Base-by-base conservation (phyloP, 179 eudicot genomes). In the Spergularia azorica region DNA sequence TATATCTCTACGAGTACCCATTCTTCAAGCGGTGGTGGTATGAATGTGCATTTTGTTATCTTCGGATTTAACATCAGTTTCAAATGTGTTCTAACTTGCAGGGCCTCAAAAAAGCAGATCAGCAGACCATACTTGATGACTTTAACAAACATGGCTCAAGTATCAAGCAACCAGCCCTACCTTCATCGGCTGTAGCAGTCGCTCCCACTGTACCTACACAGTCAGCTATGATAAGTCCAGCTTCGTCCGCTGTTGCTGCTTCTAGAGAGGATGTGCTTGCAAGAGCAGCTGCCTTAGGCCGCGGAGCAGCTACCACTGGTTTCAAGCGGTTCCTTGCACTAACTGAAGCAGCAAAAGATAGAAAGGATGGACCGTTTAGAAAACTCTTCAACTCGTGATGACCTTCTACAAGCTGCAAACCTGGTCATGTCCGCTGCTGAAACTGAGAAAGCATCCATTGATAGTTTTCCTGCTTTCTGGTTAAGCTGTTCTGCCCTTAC, bases 301-400 rank as follows among this genome's bases (percentile, higher is more conserved):
- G 97, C 81, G 99, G 97, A 64, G 97, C 97, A 3, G 97, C 97
- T 20, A 91, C 97, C 17, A 95, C 97, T 0, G 97, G 97, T 18
- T 93, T 95, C 84, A 92, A 92, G 86, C 80, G 94, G 83, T 90
- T 95, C 83, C 97, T 93, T 61, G 97, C 97, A 50, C 79, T 95
- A 68, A 95, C 99, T 3, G 99, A 95, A 84, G 94, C 99, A 62
- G 96, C 95, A 38, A 93, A 91, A 79, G 97, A 95, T 81, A 87
- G 97, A 9, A 95, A 91, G 59, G 99, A 93, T 71, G 97, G 97
- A 15, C 89, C 98, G 26, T 88, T 95, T 77, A 82, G 99, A 83
- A 95, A 95, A 78, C 95, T 95, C 41, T 95, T 95, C 67, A 93
- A 87, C 76, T 82, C 97, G 7, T 95, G 85, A 89, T 68, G 41